Evolutionary conservation across 1,139 yeast genomes (phyloP).

Genomic region (Kodamaea fungicola): DNA sequence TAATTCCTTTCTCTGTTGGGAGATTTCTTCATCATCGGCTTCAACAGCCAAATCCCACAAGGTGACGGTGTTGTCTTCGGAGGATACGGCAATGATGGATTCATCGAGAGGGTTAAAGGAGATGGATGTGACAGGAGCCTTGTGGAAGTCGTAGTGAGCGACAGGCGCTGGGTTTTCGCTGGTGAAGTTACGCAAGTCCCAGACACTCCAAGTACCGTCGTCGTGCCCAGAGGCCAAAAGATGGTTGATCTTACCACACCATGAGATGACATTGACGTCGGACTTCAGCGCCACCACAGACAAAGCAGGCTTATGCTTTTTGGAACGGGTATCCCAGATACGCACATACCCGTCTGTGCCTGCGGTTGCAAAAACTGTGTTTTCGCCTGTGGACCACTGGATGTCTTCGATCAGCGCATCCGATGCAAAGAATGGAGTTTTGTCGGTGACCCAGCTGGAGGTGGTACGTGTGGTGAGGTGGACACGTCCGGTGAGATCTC

Average conservation of each 20-base stretch:
- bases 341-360: slow-evolving; percentile 91
- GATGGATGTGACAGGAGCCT: slow-evolving; percentile 86
- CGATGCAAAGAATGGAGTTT: slow-evolving; percentile 69
- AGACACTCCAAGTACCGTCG: slow-evolving; percentile 95
- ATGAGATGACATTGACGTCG: slow-evolving; percentile 92
- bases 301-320: slow-evolving; percentile 86
- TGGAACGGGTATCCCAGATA: slow-evolving; percentile 96
- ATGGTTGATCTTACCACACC: slow-evolving; percentile 88
- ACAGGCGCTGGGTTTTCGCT: slow-evolving; percentile 70
- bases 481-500: slow-evolving; percentile 84
- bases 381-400: slow-evolving; percentile 93
- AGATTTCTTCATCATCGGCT: slow-evolving; percentile 93
- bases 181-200: slow-evolving; percentile 92
- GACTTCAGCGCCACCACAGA: slow-evolving; percentile 78
- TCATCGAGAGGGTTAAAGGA: slow-evolving; percentile 95
- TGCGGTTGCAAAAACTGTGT: slow-evolving; percentile 89
- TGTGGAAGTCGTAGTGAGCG: slow-evolving; percentile 93
- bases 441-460: slow-evolving; percentile 80
- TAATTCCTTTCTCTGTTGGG: slow-evolving; percentile 67
- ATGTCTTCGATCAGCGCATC: slow-evolving; percentile 87
- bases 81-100: slow-evolving; percentile 90
- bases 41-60: slow-evolving; percentile 97
- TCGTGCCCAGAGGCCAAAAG: slow-evolving; percentile 95
- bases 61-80: slow-evolving; percentile 95
- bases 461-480: slow-evolving; percentile 75